Evolutionary conservation across 176 grass and related monocot species (phyloP).

Genomic region (Hsuehochloa calcarea): DNA sequence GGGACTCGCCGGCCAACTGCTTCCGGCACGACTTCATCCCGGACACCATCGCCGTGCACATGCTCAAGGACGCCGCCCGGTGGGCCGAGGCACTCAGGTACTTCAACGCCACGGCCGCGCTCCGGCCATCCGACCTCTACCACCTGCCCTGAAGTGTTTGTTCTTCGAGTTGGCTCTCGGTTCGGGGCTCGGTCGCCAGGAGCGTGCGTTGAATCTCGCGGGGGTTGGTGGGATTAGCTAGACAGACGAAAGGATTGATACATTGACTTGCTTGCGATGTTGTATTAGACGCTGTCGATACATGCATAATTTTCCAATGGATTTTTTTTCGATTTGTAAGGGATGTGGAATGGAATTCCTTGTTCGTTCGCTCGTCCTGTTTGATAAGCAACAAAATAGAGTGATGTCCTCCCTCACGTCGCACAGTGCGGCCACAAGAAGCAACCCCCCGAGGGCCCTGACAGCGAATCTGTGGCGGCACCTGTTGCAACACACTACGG

Average conservation of each 20-base stretch:
- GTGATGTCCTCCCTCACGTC: neutral
- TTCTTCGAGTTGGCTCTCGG: neutral
- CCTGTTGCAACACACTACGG: neutral
- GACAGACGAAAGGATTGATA: too few species aligned
- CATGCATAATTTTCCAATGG: neutral
- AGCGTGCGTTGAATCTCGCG: constrained; percentile 11
- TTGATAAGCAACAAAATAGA: neutral
- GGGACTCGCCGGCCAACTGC: constrained; percentile 44
- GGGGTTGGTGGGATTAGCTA: constrained; percentile 4
- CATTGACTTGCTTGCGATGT: neutral
- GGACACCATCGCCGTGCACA: constrained; percentile 81
- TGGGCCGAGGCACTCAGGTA: constrained; percentile 66
- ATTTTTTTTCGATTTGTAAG: neutral
- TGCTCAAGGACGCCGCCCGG: constrained; percentile 55
- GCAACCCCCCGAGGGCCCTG: neutral
- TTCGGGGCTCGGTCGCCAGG: neutral
- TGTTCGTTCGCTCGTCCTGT: neutral
- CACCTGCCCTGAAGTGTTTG: constrained; percentile 37
- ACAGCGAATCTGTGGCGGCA: neutral
- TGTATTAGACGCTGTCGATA: neutral
- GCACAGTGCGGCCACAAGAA: too few species aligned
- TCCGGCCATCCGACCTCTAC: constrained; percentile 48
- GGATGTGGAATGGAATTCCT: neutral
- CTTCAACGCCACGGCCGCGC: constrained; percentile 60
- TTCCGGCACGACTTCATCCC: constrained; percentile 70